Base-by-base conservation (phyloP, 805 yeast genomes). In the Candida taoyuanica region DNA sequence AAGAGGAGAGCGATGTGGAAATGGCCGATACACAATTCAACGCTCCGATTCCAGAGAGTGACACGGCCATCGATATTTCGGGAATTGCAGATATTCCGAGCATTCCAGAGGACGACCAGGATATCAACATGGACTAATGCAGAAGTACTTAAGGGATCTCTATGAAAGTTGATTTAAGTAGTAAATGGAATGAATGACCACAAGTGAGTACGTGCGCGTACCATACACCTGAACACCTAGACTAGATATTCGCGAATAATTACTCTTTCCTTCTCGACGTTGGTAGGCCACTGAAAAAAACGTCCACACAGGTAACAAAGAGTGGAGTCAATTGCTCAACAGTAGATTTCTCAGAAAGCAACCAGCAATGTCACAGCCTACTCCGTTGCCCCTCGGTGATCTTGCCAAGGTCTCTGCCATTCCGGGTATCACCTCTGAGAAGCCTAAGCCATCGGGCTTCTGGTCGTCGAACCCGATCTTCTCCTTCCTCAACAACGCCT, bases 381-480 rank as follows among this genome's bases (percentile, higher is more conserved):
- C 73, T 34, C 74, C 73, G 29, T 65, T 71, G 43, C 73, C 78
- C 44, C 58, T 78, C 44, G 77, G 76, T 46, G 85, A 80, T 54
- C 67, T 79, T 48, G 67, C 82, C 48, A 76, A 78, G 58, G 62
- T 76, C 52, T 73, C 85, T 23, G 72, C 84, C 13, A 64, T 78
- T 44, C 81, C 85, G 31, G 74, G 72, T 30, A 67, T 77, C 42
- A 63, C 76, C 39, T 72, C 77, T 21, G 65, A 67, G 51, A 70
- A 74, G 42, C 74, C 76, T 37, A 71, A 72, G 48, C 70, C 68
- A 33, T 60, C 71, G 42, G 74, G 75, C 19, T 77, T 84, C 58
- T 83, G 89, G 91, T 74, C 86, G 5, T 75, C 87, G 30, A 85
- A 85, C 65, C 95, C 96, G 36, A 75, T 86, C 33, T 83, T 83